Conservation (phyloP, 2,329 filamentous ascomycete genomes). For the Chlorencoelia australis region DNA sequence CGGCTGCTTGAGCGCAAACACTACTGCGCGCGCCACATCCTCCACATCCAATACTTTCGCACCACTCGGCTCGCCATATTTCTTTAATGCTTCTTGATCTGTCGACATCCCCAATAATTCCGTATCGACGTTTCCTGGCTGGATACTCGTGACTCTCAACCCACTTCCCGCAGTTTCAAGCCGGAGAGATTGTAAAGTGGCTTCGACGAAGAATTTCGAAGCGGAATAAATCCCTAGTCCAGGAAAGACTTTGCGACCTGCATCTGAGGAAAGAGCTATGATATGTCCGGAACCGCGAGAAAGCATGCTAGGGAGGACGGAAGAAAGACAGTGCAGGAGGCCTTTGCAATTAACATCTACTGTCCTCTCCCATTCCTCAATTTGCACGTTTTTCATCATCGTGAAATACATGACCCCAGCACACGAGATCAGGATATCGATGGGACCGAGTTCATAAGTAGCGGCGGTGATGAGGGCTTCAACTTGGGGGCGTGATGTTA, state of each 20-base stretch:
- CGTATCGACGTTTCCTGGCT: constrained; percentile 69
- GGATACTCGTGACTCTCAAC: constrained; percentile 61
- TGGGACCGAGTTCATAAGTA: constrained; percentile 52
- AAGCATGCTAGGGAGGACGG: constrained; percentile 63
- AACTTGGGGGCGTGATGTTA: constrained; percentile 57
- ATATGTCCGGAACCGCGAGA: constrained; percentile 60
- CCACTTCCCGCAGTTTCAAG: constrained; percentile 68
- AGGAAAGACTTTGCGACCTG: constrained; percentile 72
- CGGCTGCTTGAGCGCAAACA: constrained; percentile 66
- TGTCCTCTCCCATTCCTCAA: constrained; percentile 69
- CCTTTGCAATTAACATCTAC: constrained; percentile 85
- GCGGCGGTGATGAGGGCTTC: constrained; percentile 53
- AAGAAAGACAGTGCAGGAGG: constrained; percentile 60
- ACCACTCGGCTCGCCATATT: constrained; percentile 65
- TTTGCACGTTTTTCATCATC: constrained; percentile 69
- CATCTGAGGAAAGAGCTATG: constrained; percentile 74
- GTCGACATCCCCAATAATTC: constrained; percentile 66
- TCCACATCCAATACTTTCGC: constrained; percentile 65
- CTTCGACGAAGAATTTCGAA: constrained; percentile 79
- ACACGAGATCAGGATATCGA: constrained; percentile 72
- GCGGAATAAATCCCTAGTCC: constrained; percentile 75
- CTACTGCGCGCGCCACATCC: constrained; percentile 62
- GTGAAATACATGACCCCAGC: constrained; percentile 86
- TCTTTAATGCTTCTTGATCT: constrained; percentile 66
- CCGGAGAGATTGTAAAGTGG: constrained; percentile 63